Base-by-base conservation (phyloP, 352 stramenopile genomes). In the Phytophthora chlamydospora region DNA sequence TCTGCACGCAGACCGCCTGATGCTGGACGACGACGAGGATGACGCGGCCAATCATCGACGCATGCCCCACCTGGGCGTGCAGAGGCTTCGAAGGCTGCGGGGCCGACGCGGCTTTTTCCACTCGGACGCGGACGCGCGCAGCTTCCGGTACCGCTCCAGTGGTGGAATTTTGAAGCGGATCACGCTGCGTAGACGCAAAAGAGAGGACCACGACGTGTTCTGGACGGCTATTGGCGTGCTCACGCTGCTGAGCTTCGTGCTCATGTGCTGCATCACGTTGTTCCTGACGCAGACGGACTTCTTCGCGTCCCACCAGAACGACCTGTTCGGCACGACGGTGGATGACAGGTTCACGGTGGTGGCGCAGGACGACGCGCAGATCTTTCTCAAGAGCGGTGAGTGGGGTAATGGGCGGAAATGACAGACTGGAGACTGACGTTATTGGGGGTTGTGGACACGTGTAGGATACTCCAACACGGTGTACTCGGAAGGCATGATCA, bases 291-390 rank as follows among this genome's bases (percentile, higher is more conserved):
- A 92, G 53, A 87, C 83, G 9, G 83, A 93, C 56, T 93, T 95
- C 69, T 95, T 95, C 33, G 77, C 77, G 58, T 83, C 76, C 8
- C 83, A 95, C 58, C 86, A 93, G 58, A 88, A 68, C 31, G 84
- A 95, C 27, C 46, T 95, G n/a, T 84, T 95, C 33, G 84, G 83
- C 16, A 88, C 83, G 32, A 93, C 80, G 0, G 81, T 95, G 45
- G 86, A 95, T 48, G 88, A 93, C 27, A 71, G 82, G 12, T 95
- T 93, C 41, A 92, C 83, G 6, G 83, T 93, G 24, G 81, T 95
- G 21, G 85, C 86, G 31, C 64, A 84, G 16, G 70, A 92, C 43
- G 78, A 84, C 31, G 83, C 85, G 53, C 79, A 89, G 68, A 93
- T 93, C 47, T 80, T 83, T 54, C 67, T 93, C 34, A 95, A 95